Base-by-base conservation (phyloP, 371 early-diverging fungal genomes). In the Mortierella sp. region DNA sequence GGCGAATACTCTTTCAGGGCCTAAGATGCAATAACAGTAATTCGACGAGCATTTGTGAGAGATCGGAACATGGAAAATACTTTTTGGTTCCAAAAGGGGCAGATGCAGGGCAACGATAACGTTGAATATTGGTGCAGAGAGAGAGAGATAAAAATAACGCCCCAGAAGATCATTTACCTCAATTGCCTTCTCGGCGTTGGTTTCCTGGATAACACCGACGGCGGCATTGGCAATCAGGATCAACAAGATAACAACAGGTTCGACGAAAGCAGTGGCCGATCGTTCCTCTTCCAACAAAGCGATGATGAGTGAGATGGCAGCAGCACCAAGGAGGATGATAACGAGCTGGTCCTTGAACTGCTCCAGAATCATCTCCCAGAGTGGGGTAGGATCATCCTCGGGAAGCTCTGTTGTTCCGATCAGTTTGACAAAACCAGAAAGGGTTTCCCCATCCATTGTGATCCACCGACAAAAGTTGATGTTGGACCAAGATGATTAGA, bases 261-360 rank as follows among this genome's bases (percentile, higher is more conserved):
- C 99, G 39, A 98, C 98, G 85, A 93, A 98, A 12, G 98, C 97
- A 0, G 94, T 92, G 9, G 80, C 76, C 39, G 83, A 67, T 17
- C 70, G 50, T 44, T 79, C 83, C 46, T 92, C 94, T 71, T 97
- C 99, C 57, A 97, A 85, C 14, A 92, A 79, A 43, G 99, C 98
- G 25, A 98, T 85, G 17, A 92, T 93, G 76, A 98, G 94, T 25
- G 98, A 97, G 29, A 98, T 83, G 41, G 85, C 87, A 50, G 99
- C 99, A 22, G 99, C 96, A 54, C 81, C 87, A 9, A 98, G 82
- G 34, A 98, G 85, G 57, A 98, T 98, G 54, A 96, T 81, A 27
- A 98, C 99, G 28, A 98, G 91, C 79, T 97, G 96, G 82, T 98
- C 99, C 83, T 97, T 85, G 80, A 98, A 98, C 82, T 98, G 98